These are phyloP conservation scores for Yamadazyma laniorum DNA, from an alignment of 805 yeast species.

Conservation along the genomic window DNA sequence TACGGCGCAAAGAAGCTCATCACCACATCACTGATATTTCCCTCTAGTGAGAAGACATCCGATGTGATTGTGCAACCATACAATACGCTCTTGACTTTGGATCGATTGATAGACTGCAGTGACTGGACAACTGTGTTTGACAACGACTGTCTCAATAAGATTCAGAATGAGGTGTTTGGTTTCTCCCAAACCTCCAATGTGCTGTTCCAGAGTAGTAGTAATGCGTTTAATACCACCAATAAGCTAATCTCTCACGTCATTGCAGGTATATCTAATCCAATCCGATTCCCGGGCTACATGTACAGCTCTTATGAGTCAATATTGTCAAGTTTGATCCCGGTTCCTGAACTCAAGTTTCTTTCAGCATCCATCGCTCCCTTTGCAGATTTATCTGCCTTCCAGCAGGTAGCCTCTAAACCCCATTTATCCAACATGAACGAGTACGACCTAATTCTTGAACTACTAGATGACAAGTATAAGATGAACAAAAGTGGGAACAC, in stretches of 20 bases:
- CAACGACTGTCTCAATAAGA: slow-evolving; percentile 74
- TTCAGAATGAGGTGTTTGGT: slow-evolving; percentile 52
- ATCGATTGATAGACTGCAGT: slow-evolving; percentile 77
- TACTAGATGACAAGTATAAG: slow-evolving; percentile 72
- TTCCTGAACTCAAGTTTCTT: slow-evolving; percentile 63
- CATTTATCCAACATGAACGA: slow-evolving; percentile 64
- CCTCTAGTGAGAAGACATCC: slow-evolving; percentile 69
- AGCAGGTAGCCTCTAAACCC: slow-evolving; percentile 18
- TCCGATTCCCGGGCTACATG: slow-evolving; percentile 89
- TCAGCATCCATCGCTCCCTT: slow-evolving; percentile 42
- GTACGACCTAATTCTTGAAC: slow-evolving; percentile 79
- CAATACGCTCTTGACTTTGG: slow-evolving; percentile 79
- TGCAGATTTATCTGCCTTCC: slow-evolving; percentile 50
- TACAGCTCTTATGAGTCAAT: slow-evolving; percentile 83
- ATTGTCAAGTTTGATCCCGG: slow-evolving; percentile 77
- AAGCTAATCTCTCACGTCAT: slow-evolving; percentile 81
- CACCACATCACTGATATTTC: slow-evolving; percentile 86
- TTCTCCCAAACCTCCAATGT: slow-evolving; percentile 11
- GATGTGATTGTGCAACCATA: slow-evolving; percentile 99
- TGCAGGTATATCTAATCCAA: slow-evolving; percentile 80
- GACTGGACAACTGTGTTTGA: slow-evolving; percentile 90
- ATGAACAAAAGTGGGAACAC: slow-evolving; percentile 55
- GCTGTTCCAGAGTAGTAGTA: slow-evolving; percentile 24
- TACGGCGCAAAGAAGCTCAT: slow-evolving; percentile 75
- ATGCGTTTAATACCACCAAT: slow-evolving; percentile 77